phyloP scores from a whole-genome alignment of 805 yeast species.

The Cyberlindnera subsufficiens region DNA sequence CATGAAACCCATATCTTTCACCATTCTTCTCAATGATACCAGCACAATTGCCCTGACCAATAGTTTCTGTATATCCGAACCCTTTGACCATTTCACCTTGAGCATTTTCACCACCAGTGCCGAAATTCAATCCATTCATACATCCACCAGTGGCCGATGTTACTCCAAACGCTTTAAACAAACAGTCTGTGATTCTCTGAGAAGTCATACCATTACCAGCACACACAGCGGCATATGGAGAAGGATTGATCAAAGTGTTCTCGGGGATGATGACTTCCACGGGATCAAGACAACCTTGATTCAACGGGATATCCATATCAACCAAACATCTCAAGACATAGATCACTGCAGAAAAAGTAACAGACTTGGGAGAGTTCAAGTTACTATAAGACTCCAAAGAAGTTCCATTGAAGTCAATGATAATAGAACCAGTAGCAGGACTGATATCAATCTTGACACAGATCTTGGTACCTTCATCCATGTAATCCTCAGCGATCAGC shows the following conservation, averaged over 20 bases:
- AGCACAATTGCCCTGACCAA: conserved; percentile 53
- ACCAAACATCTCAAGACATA: conserved; percentile 48
- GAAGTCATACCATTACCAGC: conserved; percentile 53
- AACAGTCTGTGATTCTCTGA: conserved; percentile 49
- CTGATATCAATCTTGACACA: conserved; percentile 35
- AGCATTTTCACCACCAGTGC: conserved; percentile 36
- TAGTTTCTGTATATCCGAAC: conserved; percentile 50
- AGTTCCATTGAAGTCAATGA: conserved; percentile 48
- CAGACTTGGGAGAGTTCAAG: conserved; percentile 50
- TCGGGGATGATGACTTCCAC: conserved; percentile 33
- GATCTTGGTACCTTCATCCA: conserved; percentile 54
- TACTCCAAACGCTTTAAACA: conserved; percentile 48
- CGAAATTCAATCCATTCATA: conserved; percentile 53
- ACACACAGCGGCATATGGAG: conserved; percentile 39
- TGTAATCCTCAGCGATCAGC: conserved; percentile 38
- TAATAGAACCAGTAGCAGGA: conserved; percentile 33
- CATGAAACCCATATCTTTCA: conserved; percentile 54
- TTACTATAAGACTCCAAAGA: conserved; percentile 47
- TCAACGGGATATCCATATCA: conserved; percentile 48
- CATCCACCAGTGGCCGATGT: conserved; percentile 57
- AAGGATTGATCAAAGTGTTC: conserved; percentile 30
- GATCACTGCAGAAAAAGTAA: conserved; percentile 46
- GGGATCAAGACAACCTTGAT: conserved; percentile 49
- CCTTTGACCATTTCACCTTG: conserved; percentile 38
- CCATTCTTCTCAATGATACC: conserved; percentile 56